phyloP scores from a whole-genome alignment of 371 early-diverging fungal genomes.

The Circinella umbellata region DNA sequence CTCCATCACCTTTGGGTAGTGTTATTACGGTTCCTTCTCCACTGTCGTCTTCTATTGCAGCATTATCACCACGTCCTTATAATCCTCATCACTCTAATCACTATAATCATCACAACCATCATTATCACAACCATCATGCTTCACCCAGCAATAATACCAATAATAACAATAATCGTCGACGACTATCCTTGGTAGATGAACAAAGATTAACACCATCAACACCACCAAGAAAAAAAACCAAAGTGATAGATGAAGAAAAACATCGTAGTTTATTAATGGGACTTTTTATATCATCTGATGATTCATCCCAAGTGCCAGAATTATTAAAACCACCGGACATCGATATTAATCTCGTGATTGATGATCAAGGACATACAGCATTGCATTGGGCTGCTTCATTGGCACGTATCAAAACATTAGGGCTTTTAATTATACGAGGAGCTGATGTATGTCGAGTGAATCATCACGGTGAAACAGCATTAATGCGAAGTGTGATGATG shows the following conservation, averaged over 20 bases:
- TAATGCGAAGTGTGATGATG: conserved; percentile 85
- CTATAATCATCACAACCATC: too few species aligned
- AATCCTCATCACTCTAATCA: not conserved
- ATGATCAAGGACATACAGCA: conserved; percentile 84
- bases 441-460: conserved; percentile 69
- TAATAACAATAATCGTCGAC: not conserved
- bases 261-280: conserved; percentile 66
- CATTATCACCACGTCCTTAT: not conserved
- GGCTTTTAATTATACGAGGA: conserved; percentile 68
- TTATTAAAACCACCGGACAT: conserved; percentile 49
- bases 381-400: conserved; percentile 89
- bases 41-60: not conserved
- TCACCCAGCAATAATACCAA: too few species aligned
- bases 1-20: conserved; percentile 5
- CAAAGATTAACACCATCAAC: not conserved
- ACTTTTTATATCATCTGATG: conserved; percentile 61
- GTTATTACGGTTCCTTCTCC: not conserved
- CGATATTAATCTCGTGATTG: conserved; percentile 74
- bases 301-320: conserved; percentile 52
- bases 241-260: conserved; percentile 34
- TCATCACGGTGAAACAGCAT: conserved; percentile 79
- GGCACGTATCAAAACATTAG: conserved; percentile 71
- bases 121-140: too few species aligned
- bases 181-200: not conserved
- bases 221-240: not conserved